Base-by-base conservation (phyloP, 1,284 basidiomycete species). In the Leccinum fuscescens region DNA sequence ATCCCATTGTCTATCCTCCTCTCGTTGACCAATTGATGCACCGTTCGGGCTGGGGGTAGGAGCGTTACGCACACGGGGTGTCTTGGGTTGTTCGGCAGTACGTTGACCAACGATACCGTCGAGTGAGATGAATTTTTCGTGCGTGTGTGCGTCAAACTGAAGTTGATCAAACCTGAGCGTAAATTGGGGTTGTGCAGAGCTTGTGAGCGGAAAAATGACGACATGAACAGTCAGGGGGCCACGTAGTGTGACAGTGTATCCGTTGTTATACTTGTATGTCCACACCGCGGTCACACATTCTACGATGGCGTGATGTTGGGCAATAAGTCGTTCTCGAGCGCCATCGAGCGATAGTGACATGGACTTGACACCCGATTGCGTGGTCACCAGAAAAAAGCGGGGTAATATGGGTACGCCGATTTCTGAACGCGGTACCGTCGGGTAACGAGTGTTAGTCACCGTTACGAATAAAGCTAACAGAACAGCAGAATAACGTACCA, bases 381-480 rank as follows among this genome's bases (percentile, higher is more conserved):
- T 86, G 0, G 89, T 91, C 24, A 90, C 88, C 31, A 90, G 81
- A 76, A 92, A 90, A 74, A 92, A 91, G 39, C 89, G 85, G n/a
- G 90, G 86, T 33, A 92, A 77, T 60, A 92, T 89, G 24, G 86
- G 85, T 51, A 85, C 81, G 54, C 84, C 84, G 62, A 92, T 89
- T 75, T 91, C 90, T 92, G 71, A 54, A 61, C 56, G 57, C 52
- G 56, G 55, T 51, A 39, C 27, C 57, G 44, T 59, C 56, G 56
- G 12, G 58, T 54, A 61, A 65, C 61, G 62, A 61, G 65, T 50
- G 55, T 63, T 54, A 61, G 44, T 50, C 24, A 50, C 22, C 37
- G 33, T 50, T 57, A 48, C 17, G 33, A 55, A 56, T 35, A 1
- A n/a, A 49, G 56, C 37, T 58, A 42, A 44, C 60, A 37, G 20